Percentiles rank a stretch among this genome's conserved stretches.
These are phyloP conservation scores for Erysimum cheiranthoides DNA, from an alignment of 345 rosid species.

Conservation along the genomic window DNA sequence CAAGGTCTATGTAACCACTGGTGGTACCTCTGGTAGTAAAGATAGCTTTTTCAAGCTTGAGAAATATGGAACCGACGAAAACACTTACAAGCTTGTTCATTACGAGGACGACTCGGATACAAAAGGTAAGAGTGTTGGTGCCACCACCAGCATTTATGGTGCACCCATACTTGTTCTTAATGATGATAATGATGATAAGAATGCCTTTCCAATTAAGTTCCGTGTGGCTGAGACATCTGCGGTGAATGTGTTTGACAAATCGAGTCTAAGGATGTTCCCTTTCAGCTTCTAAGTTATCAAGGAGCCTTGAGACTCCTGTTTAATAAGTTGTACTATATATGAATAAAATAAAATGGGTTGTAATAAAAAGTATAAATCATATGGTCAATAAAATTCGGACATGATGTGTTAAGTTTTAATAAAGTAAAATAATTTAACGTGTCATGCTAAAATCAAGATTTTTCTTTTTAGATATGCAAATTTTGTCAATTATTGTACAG, in stretches of 20 bases:
- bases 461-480: background rate
- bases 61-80: conserved; percentile 30
- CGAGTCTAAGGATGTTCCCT: conserved; percentile 32
- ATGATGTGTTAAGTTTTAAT: background rate
- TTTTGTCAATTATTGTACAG: background rate
- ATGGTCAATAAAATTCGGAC: background rate
- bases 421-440: background rate
- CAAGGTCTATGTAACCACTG: conserved; percentile 20
- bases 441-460: background rate
- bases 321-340: conserved; percentile 10
- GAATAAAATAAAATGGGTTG: conserved; percentile 8
- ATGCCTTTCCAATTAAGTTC: conserved; percentile 27
- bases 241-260: conserved; percentile 13
- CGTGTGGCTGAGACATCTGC: conserved; percentile 30
- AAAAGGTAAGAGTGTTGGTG: conserved; percentile 22
- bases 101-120: background rate
- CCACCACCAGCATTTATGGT: background rate
- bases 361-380: background rate
- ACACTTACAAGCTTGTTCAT: conserved; percentile 32
- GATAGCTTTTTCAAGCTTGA: conserved; percentile 29
- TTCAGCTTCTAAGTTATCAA: background rate
- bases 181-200: conserved; percentile 25
- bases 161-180: conserved; percentile 29
- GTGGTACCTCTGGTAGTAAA: conserved; percentile 14
- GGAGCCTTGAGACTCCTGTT: background rate